Evolutionary conservation across 805 yeast species (phyloP).

Genomic region (Nakazawaea sp.): DNA sequence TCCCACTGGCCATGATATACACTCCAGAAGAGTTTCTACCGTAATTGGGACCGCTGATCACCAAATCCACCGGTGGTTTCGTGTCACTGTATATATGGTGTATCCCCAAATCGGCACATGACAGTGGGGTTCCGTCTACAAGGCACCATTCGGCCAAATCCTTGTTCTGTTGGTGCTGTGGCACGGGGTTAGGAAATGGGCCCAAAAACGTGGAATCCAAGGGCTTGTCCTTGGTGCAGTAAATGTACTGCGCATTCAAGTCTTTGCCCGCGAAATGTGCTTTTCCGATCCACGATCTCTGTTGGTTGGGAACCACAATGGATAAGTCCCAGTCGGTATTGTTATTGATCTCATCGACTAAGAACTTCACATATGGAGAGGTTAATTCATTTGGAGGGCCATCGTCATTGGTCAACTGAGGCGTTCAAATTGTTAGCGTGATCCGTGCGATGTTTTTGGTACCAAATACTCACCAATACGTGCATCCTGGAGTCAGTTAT

Average conservation of each 20-base stretch:
- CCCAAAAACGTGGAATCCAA: slow-evolving; percentile 56
- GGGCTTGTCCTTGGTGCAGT: slow-evolving; percentile 38
- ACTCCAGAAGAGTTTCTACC: slow-evolving; percentile 90
- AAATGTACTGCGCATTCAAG: slow-evolving; percentile 55
- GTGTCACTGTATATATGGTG: slow-evolving; percentile 53
- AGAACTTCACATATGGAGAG: slow-evolving; percentile 80
- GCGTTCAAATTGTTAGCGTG: too few relatives aligned
- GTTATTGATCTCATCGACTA: slow-evolving; percentile 60
- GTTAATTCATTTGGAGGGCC: slow-evolving; percentile 80
- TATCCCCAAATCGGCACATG: slow-evolving; percentile 86
- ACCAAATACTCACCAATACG: slow-evolving; percentile 12
- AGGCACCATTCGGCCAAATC: slow-evolving; percentile 73
- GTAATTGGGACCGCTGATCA: slow-evolving; percentile 91
- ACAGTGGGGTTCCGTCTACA: slow-evolving; percentile 92
- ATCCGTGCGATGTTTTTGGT: too few relatives aligned
- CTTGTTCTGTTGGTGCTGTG: slow-evolving; percentile 27
- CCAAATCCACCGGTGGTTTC: slow-evolving; percentile 68
- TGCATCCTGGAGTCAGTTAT: slow-evolving; percentile 8
- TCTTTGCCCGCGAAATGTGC: slow-evolving; percentile 86
- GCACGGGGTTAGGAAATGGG: slow-evolving; percentile 52
- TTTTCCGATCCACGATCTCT: slow-evolving; percentile 94
- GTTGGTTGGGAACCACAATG: slow-evolving; percentile 80
- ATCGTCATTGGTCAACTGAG: slow-evolving; percentile 78
- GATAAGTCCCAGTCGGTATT: slow-evolving; percentile 80
- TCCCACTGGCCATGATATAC: slow-evolving; percentile 87